Evolutionary conservation across 2,329 filamentous ascomycete genomes (phyloP).

Genomic region (Hypomyces perniciosus): DNA sequence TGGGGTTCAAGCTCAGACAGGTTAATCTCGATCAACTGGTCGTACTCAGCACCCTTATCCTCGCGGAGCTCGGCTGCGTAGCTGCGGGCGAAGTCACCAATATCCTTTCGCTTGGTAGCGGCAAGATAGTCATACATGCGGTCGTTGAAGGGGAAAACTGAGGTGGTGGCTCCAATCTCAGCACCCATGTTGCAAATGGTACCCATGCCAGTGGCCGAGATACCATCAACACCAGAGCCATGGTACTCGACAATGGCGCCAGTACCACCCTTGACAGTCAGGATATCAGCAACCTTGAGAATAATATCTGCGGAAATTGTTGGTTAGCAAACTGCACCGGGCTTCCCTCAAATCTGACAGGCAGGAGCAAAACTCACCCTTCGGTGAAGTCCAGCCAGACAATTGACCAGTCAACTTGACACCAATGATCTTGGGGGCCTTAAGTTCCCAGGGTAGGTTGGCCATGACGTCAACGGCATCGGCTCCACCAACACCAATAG

Average conservation of each 20-base stretch:
- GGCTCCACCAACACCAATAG: constrained; percentile 95
- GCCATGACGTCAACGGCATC: constrained; percentile 99
- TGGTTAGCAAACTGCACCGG: not conserved
- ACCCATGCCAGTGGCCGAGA: constrained; percentile 81
- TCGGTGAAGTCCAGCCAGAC: constrained; percentile 86
- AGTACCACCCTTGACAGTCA: constrained; percentile 97
- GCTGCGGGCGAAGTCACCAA: constrained; percentile 80
- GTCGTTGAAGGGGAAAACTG: constrained; percentile 96
- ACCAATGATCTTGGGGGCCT: constrained; percentile 95
- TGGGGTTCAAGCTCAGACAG: constrained; percentile 91
- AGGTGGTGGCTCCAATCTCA: constrained; percentile 81
- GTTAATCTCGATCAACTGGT: constrained; percentile 94
- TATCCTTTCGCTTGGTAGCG: constrained; percentile 83
- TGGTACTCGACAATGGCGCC: constrained; percentile 81
- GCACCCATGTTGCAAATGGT: constrained; percentile 71
- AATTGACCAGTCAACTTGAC: constrained; percentile 87
- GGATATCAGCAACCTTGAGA: constrained; percentile 90
- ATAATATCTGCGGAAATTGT: constrained; percentile 66
- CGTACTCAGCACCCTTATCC: constrained; percentile 90
- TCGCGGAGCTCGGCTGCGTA: constrained; percentile 83
- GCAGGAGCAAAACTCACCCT: constrained; percentile 54
- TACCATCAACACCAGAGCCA: constrained; percentile 63
- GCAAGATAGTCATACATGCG: constrained; percentile 94
- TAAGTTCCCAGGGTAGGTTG: constrained; percentile 93
- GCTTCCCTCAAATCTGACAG: not conserved